phyloP scores from a whole-genome alignment of 2,329 filamentous ascomycete species.

The Pyrenophora tritici-repentis region DNA sequence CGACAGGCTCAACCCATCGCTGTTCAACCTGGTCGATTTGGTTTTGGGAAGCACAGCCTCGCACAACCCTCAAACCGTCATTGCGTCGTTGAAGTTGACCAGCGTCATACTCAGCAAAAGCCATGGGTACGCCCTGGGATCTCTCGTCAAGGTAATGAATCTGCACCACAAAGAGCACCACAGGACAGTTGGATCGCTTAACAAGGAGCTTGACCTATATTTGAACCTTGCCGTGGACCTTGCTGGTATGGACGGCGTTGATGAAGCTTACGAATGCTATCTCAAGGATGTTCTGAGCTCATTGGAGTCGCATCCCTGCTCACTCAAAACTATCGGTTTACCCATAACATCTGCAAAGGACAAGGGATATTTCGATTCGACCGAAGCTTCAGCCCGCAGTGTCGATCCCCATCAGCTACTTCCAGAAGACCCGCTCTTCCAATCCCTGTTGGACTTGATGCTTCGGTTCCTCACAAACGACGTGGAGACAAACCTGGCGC shows the following conservation, averaged over 20 bases:
- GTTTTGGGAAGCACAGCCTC: conserved; percentile 85
- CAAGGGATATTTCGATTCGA: conserved; percentile 51
- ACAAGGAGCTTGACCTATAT: conserved; percentile 74
- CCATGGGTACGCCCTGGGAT: conserved; percentile 81
- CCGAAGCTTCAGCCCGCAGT: conserved; percentile 62
- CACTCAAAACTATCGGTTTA: conserved; percentile 68
- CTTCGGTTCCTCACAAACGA: conserved; percentile 86
- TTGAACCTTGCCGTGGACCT: conserved; percentile 70
- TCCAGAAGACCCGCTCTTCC: conserved; percentile 64
- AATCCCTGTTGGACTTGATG: conserved; percentile 63
- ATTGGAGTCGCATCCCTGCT: conserved; percentile 75
- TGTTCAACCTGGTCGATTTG: conserved; percentile 93
- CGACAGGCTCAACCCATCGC: conserved; percentile 75
- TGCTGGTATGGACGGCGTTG: conserved; percentile 70
- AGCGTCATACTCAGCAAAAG: conserved; percentile 86
- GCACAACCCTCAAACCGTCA: conserved; percentile 83
- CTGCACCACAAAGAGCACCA: conserved; percentile 59
- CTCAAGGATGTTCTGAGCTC: conserved; percentile 71
- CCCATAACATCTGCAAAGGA: conserved; percentile 63
- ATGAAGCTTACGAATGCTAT: conserved; percentile 73
- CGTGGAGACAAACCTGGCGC: conserved; percentile 84
- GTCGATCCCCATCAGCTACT: conserved; percentile 64
- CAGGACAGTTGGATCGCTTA: conserved; percentile 74
- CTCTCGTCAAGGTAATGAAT: conserved; percentile 71
- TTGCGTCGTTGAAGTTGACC: conserved; percentile 84